A percentile compares a stretch with the other conserved stretches of the same genome.
Evolutionary conservation across 2,329 filamentous ascomycete species (phyloP).

Genomic region (Remersonia thermophila): DNA sequence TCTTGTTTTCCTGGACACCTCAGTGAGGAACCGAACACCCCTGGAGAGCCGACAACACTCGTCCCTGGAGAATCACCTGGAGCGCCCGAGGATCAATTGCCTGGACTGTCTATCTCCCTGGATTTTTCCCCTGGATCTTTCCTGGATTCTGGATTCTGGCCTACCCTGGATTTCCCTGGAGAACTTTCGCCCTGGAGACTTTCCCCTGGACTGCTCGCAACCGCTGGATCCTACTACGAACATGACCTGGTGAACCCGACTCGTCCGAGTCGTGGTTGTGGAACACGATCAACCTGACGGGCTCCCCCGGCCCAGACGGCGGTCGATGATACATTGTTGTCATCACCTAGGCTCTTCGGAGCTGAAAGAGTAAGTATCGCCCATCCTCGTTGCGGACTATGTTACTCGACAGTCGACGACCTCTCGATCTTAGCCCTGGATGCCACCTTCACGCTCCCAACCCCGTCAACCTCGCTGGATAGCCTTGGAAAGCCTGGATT

Average conservation of each 20-base stretch:
- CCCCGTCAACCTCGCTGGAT: too few species aligned
- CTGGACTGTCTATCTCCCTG: not conserved
- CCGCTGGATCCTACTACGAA: too few species aligned
- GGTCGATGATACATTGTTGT: too few species aligned
- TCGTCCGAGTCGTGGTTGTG: constrained; percentile 14
- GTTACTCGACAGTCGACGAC: too few species aligned
- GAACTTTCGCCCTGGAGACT: not conserved
- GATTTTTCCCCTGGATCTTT: not conserved
- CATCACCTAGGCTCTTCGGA: too few species aligned
- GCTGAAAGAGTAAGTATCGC: too few species aligned
- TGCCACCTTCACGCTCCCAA: too few species aligned
- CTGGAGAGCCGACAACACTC: constrained; percentile 2
- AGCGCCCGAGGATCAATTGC: not conserved
- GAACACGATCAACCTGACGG: too few species aligned
- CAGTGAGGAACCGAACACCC: constrained; percentile 13
- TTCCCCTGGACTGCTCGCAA: constrained; percentile 7
- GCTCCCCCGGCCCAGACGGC: too few species aligned
- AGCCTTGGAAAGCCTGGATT: too few species aligned
- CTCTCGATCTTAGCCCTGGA: too few species aligned
- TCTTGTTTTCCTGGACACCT: constrained; percentile 5
- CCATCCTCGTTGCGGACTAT: too few species aligned
- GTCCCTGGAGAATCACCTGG: not conserved
- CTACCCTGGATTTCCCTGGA: not conserved
- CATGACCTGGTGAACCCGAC: constrained; percentile 8
- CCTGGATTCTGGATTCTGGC: not conserved